Percentiles rank a stretch among this genome's conserved stretches.
Evolutionary conservation across 2,329 filamentous ascomycete genomes (phyloP).

Genomic region (Trichocomaceae sp.): DNA sequence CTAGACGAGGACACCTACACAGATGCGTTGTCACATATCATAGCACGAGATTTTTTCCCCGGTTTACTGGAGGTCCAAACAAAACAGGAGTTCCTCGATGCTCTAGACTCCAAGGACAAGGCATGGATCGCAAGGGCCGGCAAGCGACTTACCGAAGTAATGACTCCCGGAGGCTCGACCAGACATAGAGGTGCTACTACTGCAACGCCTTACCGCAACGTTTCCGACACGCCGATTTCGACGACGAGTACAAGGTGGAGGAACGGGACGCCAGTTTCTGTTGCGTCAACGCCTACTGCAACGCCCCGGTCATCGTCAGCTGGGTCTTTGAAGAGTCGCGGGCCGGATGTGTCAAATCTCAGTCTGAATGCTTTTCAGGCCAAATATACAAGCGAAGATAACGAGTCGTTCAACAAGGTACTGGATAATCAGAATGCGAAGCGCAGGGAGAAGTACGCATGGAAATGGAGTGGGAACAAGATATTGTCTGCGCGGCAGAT

Average conservation of each 20-base stretch:
- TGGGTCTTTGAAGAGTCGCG: constrained; percentile 17
- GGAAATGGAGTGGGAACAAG: constrained; percentile 85
- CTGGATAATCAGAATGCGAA: constrained; percentile 87
- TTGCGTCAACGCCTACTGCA: constrained; percentile 27
- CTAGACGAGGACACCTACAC: constrained; percentile 94
- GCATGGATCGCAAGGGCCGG: constrained; percentile 82
- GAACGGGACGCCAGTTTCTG: constrained; percentile 4
- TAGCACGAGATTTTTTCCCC: constrained; percentile 93
- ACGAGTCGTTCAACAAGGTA: constrained; percentile 90
- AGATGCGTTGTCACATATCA: constrained; percentile 83
- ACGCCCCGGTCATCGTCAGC: constrained; percentile 14
- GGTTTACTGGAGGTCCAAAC: constrained; percentile 78
- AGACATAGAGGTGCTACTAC: constrained; percentile 26
- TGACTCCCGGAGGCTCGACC: constrained; percentile 64
- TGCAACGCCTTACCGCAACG: constrained; percentile 29
- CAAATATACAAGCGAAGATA: constrained; percentile 95
- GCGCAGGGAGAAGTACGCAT: constrained; percentile 74
- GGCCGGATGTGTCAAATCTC: constrained; percentile 63
- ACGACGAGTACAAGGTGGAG: constrained; percentile 23
- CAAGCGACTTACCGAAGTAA: constrained; percentile 64
- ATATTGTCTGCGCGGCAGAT: constrained; percentile 59
- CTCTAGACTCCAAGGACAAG: constrained; percentile 75
- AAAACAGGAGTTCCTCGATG: constrained; percentile 87
- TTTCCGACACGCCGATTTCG: constrained; percentile 67
- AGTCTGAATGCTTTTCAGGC: constrained; percentile 80